Base-by-base conservation (phyloP, 768 basidiomycete genomes). In the Sistotremastrum niveocremeum region DNA sequence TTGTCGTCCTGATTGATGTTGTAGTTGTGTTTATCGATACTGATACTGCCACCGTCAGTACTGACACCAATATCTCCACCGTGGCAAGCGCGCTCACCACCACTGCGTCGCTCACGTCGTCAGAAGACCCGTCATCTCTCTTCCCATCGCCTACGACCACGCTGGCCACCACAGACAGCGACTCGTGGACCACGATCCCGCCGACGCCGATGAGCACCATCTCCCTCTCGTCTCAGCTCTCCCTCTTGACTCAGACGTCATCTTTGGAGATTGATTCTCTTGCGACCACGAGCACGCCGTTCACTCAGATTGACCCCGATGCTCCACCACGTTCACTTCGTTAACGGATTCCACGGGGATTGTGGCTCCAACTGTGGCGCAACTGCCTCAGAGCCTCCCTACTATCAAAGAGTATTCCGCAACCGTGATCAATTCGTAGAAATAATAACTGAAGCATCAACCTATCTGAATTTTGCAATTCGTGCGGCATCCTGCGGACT, bases 381-480 rank as follows among this genome's bases (percentile, higher is more conserved):
- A 75, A 0, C 65, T 86, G 8, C 84, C 85, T 0, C 60, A 68
- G 0, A 70, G 69, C 45, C 62, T 85, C 7, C 81, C 86, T n/a
- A 60, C 53, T 8, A 64, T 70, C 48, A 84, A n/a, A n/a, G n/a
- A n/a, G n/a, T n/a, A n/a, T n/a, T n/a, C n/a, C n/a, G n/a, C n/a
- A n/a, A n/a, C n/a, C n/a, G n/a, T n/a, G n/a, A n/a, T n/a, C n/a
- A n/a, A n/a, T n/a, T n/a, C n/a, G n/a, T n/a, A n/a, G n/a, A n/a
- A n/a, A n/a, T n/a, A n/a, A n/a, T n/a, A n/a, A n/a, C n/a, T n/a
- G n/a, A n/a, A n/a, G n/a, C n/a, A n/a, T n/a, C n/a, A n/a, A n/a
- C n/a, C n/a, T n/a, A n/a, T n/a, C n/a, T n/a, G n/a, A n/a, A n/a
- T n/a, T n/a, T n/a, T n/a, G n/a, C n/a, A n/a, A n/a, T n/a, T n/a